phyloP scores from a whole-genome alignment of 2,329 filamentous ascomycete genomes.

The Trichoderma endophyticum region DNA sequence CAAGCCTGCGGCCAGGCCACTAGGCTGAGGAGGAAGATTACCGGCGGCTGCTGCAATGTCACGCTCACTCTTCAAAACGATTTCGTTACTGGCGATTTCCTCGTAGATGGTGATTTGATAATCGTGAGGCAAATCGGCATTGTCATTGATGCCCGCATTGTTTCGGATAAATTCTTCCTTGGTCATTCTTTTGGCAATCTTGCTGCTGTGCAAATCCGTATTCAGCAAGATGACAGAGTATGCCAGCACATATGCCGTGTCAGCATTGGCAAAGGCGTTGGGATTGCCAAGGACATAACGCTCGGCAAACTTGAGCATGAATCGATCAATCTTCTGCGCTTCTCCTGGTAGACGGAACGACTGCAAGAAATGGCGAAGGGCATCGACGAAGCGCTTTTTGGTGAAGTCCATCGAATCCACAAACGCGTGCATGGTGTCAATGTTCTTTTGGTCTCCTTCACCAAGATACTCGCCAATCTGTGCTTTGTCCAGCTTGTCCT shows the following conservation, averaged over 20 bases:
- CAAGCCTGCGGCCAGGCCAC: constrained; percentile 75
- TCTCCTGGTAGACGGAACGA: constrained; percentile 93
- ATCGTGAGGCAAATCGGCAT: constrained; percentile 85
- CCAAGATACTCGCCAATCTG: constrained; percentile 92
- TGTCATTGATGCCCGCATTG: constrained; percentile 97
- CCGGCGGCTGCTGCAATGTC: constrained; percentile 83
- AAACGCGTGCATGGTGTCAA: constrained; percentile 97
- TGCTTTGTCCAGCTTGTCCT: constrained; percentile 84
- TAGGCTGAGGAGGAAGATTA: constrained; percentile 53
- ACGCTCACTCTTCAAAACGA: constrained; percentile 88
- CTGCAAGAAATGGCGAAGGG: constrained; percentile 86
- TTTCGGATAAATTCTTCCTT: constrained; percentile 99
- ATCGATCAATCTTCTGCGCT: constrained; percentile 97
- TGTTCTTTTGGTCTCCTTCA: constrained; percentile 88
- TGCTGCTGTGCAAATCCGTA: constrained; percentile 88
- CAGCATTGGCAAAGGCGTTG: constrained; percentile 95
- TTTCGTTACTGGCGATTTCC: constrained; percentile 87
- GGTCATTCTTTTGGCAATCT: constrained; percentile 82
- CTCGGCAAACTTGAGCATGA: constrained; percentile 99
- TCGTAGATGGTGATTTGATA: constrained; percentile 89
- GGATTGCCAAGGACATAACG: constrained; percentile 93
- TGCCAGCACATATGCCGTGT: constrained; percentile 92
- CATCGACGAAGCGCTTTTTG: constrained; percentile 88
- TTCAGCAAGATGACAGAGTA: constrained; percentile 98
- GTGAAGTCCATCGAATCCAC: constrained; percentile 93